A percentile compares a stretch with the other conserved stretches of the same genome.
These are phyloP conservation scores for Colletotrichum falcatum DNA, from an alignment of 2,329 filamentous ascomycete species.

Conservation along the genomic window DNA sequence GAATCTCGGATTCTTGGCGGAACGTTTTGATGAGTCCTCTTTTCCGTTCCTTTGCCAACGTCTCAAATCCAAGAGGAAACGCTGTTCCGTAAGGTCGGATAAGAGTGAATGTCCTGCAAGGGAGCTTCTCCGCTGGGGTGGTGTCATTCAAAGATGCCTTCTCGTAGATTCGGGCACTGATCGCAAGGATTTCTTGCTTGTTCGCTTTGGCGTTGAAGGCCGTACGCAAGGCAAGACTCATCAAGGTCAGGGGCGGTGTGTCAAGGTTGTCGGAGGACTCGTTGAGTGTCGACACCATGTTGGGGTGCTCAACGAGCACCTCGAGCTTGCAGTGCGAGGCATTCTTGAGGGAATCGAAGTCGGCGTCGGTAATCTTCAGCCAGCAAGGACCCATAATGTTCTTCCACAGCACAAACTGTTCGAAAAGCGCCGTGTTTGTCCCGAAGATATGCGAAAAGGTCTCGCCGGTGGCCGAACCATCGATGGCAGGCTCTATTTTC, in stretches of 20 bases:
- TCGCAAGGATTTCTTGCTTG: constrained; percentile 94
- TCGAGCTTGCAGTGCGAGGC: constrained; percentile 98
- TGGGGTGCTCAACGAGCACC: constrained; percentile 82
- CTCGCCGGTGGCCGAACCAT: constrained; percentile 79
- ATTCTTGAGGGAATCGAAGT: constrained; percentile 88
- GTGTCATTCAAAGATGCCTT: constrained; percentile 89
- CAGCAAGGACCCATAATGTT: constrained; percentile 99
- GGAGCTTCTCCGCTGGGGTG: constrained; percentile 87
- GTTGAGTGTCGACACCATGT: constrained; percentile 76
- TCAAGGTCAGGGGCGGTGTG: constrained; percentile 89
- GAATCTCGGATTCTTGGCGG: constrained; percentile 85
- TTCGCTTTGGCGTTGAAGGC: constrained; percentile 91
- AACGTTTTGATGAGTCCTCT: constrained; percentile 83
- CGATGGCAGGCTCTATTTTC: constrained; percentile 71
- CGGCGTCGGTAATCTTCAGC: constrained; percentile 88
- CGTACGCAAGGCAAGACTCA: constrained; percentile 92
- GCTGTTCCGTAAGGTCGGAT: constrained; percentile 79
- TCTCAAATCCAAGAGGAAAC: constrained; percentile 90
- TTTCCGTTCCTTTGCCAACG: constrained; percentile 76
- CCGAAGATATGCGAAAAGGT: constrained; percentile 97
- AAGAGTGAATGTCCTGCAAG: constrained; percentile 90
- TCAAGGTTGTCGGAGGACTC: constrained; percentile 83
- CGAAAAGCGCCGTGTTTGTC: constrained; percentile 91
- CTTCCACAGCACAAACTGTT: constrained; percentile 98
- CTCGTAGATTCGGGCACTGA: constrained; percentile 93